Conservation (phyloP, 371 early-diverging fungal species). For the Mucor indicus region DNA sequence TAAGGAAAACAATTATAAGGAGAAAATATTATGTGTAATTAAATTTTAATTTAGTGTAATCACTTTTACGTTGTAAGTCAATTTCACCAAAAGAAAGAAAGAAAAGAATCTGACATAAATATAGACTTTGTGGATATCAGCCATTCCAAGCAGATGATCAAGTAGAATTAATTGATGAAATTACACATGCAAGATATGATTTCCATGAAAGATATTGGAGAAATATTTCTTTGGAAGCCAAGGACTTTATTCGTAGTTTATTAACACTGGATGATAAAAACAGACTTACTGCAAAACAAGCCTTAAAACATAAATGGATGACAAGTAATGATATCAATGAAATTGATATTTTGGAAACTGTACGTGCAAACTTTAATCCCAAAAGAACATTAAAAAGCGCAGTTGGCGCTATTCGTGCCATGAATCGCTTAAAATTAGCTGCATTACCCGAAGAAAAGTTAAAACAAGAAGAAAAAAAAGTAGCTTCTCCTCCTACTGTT, state of each 20-base stretch:
- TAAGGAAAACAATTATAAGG: conserved; percentile 7
- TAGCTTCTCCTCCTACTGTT: too few species aligned
- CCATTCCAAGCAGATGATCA: conserved; percentile 77
- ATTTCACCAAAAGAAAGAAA: too few species aligned
- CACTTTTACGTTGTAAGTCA: conserved; percentile 63
- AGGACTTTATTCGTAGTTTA: conserved; percentile 83
- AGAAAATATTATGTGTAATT: background rate
- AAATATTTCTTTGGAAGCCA: conserved; percentile 67
- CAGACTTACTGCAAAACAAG: conserved; percentile 80
- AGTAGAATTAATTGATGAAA: conserved; percentile 56
- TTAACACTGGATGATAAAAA: conserved; percentile 70
- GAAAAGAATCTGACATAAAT: too few species aligned
- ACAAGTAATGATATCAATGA: conserved; percentile 53
- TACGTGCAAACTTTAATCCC: conserved; percentile 67
- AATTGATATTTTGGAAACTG: conserved; percentile 69
- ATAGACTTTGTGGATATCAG: conserved; percentile 61
- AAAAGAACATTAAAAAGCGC: conserved; percentile 37
- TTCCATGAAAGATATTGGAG: conserved; percentile 83
- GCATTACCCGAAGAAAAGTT: too few species aligned
- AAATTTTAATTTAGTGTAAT: conserved; percentile 61
- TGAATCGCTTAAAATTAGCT: conserved; percentile 38
- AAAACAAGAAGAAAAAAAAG: too few species aligned
- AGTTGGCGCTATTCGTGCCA: conserved; percentile 37
- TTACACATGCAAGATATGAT: conserved; percentile 64
- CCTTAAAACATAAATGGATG: conserved; percentile 86